Base-by-base conservation (phyloP, 768 basidiomycete genomes). In the Calocybe gangraenosa region DNA sequence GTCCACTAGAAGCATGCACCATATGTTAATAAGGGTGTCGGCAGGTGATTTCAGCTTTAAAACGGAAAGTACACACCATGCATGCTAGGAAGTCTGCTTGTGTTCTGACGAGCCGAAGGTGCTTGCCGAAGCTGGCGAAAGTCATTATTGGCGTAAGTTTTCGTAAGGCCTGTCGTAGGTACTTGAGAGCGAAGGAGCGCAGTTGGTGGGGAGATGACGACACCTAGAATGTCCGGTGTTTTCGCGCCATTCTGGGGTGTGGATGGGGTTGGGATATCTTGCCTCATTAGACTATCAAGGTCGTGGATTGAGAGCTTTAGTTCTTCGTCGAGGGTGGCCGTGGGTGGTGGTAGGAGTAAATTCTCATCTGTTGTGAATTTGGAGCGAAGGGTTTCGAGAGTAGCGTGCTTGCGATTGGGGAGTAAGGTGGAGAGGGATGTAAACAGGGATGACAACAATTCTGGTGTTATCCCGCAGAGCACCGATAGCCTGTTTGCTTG, bases 71-170 rank as follows among this genome's bases (percentile, higher is more conserved):
- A 52, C 73, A 34, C 42, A 76, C 76, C 89, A 64, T 92, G 90
- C 70, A 81, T 83, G 63, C 90, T 92, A 8, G 90, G 90, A 36
- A 92, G 69, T 56, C 90, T 73, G 64, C 89, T 92, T 44, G 88
- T 92, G 57, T 92, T 92, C 60, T 88, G 77, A 55, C 86, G 77
- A 51, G 83, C 77, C 8, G 79, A 75, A 23, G 86, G 75, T 33
- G 70, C 66, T 61, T 83, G 81, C 39, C 89, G 70, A 52, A 89
- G 67, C 58, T 86, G 78, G 42, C 90, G 74, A 55, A 92, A 92
- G 61, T 92, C 89, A 54, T 92, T 90, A 58, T 78, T 84, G 17
- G 60, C 62, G 52, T 92, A 92, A 49, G 76, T 90, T 66, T 91
- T 92, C 9, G 90, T 91, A 20, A 92, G 71, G 14, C 85, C 86